Evolutionary conservation across 805 yeast genomes (phyloP).

Genomic region (Myxozyma udenii): DNA sequence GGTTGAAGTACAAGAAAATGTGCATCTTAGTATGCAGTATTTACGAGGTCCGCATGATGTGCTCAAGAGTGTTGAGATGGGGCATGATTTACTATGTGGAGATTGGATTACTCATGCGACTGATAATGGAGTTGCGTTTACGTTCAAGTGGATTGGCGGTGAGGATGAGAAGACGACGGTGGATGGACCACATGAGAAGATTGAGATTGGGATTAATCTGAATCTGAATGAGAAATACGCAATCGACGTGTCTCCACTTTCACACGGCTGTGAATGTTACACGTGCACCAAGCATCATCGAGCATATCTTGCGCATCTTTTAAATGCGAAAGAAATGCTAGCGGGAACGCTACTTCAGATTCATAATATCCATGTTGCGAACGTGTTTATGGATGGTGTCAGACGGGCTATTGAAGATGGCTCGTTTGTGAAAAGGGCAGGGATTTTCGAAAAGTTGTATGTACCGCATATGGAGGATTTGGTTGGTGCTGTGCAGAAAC

Average conservation of each 20-base stretch:
- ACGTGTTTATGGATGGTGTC: conserved; percentile 37
- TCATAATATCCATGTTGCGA: conserved; percentile 39
- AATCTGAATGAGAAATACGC: conserved; percentile 35
- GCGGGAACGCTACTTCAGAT: conserved; percentile 44
- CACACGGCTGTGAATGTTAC: conserved; percentile 27
- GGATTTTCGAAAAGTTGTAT: conserved; percentile 16
- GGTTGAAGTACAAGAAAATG: conserved; percentile 14
- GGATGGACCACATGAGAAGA: conserved; percentile 19
- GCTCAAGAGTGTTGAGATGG: conserved; percentile 35
- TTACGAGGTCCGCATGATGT: conserved; percentile 38
- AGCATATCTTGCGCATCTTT: conserved; percentile 45
- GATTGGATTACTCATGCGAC: conserved; percentile 36
- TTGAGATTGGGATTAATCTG: conserved; percentile 34
- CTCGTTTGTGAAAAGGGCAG: conserved; percentile 33
- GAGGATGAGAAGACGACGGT: conserved; percentile 24
- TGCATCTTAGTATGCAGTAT: conserved; percentile 29
- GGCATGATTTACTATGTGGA: conserved; percentile 39
- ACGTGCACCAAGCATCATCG: conserved; percentile 35
- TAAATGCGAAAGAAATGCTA: conserved; percentile 45
- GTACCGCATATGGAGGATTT: conserved; percentile 7
- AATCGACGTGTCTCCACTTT: conserved; percentile 36
- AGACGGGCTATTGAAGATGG: conserved; percentile 35
- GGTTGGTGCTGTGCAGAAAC: conserved; percentile 15
- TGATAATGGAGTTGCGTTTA: conserved; percentile 42
- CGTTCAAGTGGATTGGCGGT: conserved; percentile 25